Evolutionary conservation across 2,329 filamentous ascomycete genomes (phyloP).

Genomic region (Orbilia blumenaviensis): DNA sequence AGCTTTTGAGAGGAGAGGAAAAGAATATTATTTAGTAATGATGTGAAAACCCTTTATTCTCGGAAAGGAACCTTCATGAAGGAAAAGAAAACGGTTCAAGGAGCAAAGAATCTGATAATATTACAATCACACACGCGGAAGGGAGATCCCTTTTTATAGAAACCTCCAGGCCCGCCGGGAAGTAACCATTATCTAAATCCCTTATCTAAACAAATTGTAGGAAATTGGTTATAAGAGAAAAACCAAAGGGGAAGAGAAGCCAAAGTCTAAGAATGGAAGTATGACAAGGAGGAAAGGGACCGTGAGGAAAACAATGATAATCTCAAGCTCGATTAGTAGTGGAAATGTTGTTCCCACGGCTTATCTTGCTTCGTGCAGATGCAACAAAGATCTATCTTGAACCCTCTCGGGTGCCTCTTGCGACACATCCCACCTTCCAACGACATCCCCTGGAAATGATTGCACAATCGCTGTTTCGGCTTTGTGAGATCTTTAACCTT

Average conservation of each 20-base stretch:
- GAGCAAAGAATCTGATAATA: neutral
- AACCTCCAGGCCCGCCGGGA: neutral
- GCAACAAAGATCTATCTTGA: conserved; percentile 30
- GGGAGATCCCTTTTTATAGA: neutral
- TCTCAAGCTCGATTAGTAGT: conserved; percentile 12
- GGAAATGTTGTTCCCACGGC: conserved; percentile 38
- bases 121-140: neutral
- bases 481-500: conserved; percentile 3
- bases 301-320: neutral
- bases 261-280: neutral
- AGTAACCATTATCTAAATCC: neutral
- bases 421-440: conserved; percentile 49
- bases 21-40: neutral
- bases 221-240: neutral
- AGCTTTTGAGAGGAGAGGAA: neutral
- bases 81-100: neutral
- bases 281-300: no score
- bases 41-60: neutral
- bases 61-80: neutral
- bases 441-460: conserved; percentile 22
- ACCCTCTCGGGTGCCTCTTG: conserved; percentile 37
- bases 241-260: neutral
- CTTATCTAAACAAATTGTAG: neutral
- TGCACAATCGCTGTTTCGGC: conserved; percentile 13
- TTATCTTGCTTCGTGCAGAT: conserved; percentile 12